Evolutionary conservation across 805 yeast species (phyloP), one percentile per base, ranked within the genome.

Genomic region (Ogataea thermomethanolica): DNA sequence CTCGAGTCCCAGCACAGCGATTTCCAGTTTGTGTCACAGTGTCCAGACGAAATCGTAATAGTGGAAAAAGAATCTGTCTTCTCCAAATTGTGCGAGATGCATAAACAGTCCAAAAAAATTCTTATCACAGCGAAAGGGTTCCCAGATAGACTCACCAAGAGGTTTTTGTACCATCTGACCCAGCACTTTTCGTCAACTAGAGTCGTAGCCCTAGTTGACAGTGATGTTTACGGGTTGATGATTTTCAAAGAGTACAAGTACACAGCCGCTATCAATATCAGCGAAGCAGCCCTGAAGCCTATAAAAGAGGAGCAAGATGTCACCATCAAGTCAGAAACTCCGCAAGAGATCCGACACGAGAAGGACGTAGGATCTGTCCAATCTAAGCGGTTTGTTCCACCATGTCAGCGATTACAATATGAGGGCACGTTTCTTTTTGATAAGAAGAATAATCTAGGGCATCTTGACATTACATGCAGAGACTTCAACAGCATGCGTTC

Each of bases 121-220:
- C 25, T 76, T 0, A 56, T 83, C 7, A 81, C 88, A 0, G 87
- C 84, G 0, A 77, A 75, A 53, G 89, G 89, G 4, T 80, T 67
- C 50, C 87, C 89, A 0, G 89, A 82, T 54, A 51, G 65, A 9
- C 57, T 73, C 5, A 79, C 87, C 0, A 64, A 69, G 34, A 46
- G 53, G 17, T 70, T 80, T 41, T 46, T 78, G 7, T 35, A 45
- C 3, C 43, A 51, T 13, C 44, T 58, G n/a, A 64, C 68, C 0
- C 35, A 48, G 0, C 48, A 41, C 12, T 51, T 38, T 17, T 8
- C 21, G 0, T 8, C 35, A 0, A 52, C 67, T 1, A 75, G 74
- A 1, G 53, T 77, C 1, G 53, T 56, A 14, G 78, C 73, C 1
- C 64, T 75, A 25, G 78, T 79, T 21, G 89, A 82, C 54, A 71